phyloP scores from a whole-genome alignment of 257 asterid species.

The Gentiana macrophylla region DNA sequence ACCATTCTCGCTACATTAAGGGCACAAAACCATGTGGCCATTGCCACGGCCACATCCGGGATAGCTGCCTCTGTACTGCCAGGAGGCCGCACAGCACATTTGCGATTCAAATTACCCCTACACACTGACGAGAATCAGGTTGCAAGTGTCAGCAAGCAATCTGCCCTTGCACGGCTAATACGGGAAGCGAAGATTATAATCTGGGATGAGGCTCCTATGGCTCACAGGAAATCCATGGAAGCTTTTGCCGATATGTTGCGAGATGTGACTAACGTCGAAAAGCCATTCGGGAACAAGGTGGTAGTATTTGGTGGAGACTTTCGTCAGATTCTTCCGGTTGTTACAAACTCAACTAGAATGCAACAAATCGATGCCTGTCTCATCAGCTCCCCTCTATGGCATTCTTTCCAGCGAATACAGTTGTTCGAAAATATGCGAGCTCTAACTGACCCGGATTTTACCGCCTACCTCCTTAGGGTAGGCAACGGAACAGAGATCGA shows the following conservation, averaged over 20 bases:
- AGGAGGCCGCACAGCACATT: background rate
- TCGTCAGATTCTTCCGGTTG: background rate
- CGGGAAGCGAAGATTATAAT: background rate
- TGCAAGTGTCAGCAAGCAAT: background rate
- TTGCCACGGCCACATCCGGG: slow-evolving; percentile 2
- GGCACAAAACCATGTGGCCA: background rate
- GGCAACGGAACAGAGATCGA: background rate
- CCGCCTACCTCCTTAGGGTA: background rate
- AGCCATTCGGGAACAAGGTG: background rate
- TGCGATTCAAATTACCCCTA: background rate
- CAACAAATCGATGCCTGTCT: background rate
- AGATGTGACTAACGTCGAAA: background rate
- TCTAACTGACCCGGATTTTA: background rate
- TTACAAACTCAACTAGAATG: background rate
- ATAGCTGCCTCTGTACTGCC: background rate
- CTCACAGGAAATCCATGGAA: background rate
- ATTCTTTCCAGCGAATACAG: background rate
- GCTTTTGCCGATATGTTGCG: background rate
- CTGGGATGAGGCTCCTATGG: background rate
- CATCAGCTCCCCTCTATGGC: background rate
- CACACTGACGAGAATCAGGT: too few species aligned
- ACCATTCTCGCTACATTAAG: background rate
- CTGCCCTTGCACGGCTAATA: background rate
- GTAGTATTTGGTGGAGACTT: slow-evolving; percentile 6
- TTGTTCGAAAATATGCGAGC: background rate